Conservation (phyloP, 73 alveolate species). For the Paramecium sexaurelia region DNA sequence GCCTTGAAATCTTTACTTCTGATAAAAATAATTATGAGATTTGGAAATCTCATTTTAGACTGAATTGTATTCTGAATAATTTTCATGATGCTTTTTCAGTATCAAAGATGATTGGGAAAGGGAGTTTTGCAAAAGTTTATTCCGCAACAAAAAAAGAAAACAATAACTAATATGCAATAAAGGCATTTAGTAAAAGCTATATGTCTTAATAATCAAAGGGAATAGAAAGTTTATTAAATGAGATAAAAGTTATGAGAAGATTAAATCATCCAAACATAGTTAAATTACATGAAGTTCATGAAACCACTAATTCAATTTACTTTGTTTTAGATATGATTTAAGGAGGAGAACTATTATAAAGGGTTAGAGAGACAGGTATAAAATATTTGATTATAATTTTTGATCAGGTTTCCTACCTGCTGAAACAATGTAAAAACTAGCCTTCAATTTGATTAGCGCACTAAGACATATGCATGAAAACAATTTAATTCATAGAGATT, state of each 20-base stretch:
- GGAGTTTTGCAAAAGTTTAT: constrained; percentile 77
- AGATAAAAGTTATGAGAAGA: constrained; percentile 72
- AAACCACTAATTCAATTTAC: constrained; percentile 62
- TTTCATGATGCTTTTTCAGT: constrained; percentile 39
- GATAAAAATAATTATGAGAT: constrained; percentile 43
- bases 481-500: constrained; percentile 88
- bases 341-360: constrained; percentile 78
- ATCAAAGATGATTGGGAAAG: constrained; percentile 73
- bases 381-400: background rate
- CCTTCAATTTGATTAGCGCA: constrained; percentile 74
- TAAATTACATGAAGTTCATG: constrained; percentile 73
- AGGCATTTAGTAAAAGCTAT: constrained; percentile 66
- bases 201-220: constrained; percentile 47
- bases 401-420: constrained; percentile 32
- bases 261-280: constrained; percentile 74
- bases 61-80: background rate
- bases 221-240: constrained; percentile 68
- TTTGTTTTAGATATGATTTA: constrained; percentile 70
- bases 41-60: constrained; percentile 19
- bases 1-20: constrained; percentile 44
- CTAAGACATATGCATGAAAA: constrained; percentile 83
- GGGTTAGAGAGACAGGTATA: constrained; percentile 45
- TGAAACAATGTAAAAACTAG: background rate
- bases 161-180: constrained; percentile 71
- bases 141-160: constrained; percentile 67